Percentiles rank a stretch among this genome's conserved stretches.
phyloP scores from a whole-genome alignment of 305 asterid species.

The Striga hermonthica region DNA sequence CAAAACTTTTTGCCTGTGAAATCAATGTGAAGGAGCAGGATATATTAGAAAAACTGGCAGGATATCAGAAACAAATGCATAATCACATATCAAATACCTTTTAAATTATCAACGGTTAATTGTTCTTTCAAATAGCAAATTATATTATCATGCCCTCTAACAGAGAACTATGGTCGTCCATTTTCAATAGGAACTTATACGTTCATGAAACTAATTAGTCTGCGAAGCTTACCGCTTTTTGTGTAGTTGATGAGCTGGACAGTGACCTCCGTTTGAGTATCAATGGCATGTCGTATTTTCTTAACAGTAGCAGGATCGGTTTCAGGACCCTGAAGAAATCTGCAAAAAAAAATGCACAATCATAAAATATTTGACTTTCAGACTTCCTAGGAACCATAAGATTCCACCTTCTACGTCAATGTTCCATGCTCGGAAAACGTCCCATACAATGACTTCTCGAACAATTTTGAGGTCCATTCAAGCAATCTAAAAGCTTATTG shows the following conservation, averaged over 20 bases:
- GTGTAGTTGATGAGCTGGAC: slow-evolving; percentile 98
- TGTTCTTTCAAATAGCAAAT: slow-evolving; percentile 5
- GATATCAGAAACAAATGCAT: background rate
- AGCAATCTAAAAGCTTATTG: background rate
- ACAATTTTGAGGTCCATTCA: background rate
- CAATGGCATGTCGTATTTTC: slow-evolving; percentile 95
- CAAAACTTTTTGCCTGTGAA: slow-evolving; percentile 87
- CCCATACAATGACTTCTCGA: background rate
- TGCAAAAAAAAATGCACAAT: slow-evolving; percentile 30
- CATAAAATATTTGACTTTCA: background rate
- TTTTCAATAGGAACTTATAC: background rate
- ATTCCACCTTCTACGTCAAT: background rate
- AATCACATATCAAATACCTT: slow-evolving; percentile 15
- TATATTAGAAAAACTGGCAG: background rate
- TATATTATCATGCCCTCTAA: background rate
- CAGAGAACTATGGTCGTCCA: background rate
- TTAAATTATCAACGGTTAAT: slow-evolving; percentile 1
- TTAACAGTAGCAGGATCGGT: slow-evolving; percentile 89
- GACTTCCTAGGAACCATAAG: background rate
- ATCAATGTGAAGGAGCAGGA: slow-evolving; percentile 15
- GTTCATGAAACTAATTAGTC: slow-evolving; percentile 3
- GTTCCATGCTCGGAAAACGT: background rate
- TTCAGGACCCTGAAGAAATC: slow-evolving; percentile 99
- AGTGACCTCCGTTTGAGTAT: slow-evolving; percentile 84
- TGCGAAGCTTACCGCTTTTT: slow-evolving; percentile 59